Percentiles rank a stretch among this genome's conserved stretches.
Evolutionary conservation across 2,329 filamentous ascomycete species (phyloP).

Genomic region (Curvularia hawaiiensis): DNA sequence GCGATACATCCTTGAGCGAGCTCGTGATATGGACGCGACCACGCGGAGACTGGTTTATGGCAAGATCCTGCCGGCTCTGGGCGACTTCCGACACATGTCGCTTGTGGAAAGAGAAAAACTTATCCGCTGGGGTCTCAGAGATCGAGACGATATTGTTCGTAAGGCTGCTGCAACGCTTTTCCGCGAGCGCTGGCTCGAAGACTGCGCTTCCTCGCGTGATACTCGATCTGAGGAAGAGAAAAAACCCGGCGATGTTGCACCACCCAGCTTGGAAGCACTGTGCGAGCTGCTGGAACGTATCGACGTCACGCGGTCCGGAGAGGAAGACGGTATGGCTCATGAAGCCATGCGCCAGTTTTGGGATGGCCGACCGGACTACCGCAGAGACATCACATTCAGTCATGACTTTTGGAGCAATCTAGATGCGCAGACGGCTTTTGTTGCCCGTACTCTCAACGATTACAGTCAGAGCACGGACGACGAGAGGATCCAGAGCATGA

Average conservation of each 20-base stretch:
- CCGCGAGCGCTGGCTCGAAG: constrained; percentile 95
- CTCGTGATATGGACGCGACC: constrained; percentile 82
- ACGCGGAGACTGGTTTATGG: constrained; percentile 88
- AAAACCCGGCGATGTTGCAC: constrained; percentile 51
- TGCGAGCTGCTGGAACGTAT: constrained; percentile 92
- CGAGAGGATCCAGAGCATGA: constrained; percentile 72
- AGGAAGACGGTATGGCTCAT: constrained; percentile 86
- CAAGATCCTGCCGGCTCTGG: constrained; percentile 81
- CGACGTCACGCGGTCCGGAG: constrained; percentile 87
- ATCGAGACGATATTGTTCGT: constrained; percentile 91
- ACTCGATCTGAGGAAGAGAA: constrained; percentile 61
- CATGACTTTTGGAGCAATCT: constrained; percentile 81
- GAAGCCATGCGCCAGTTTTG: constrained; percentile 97
- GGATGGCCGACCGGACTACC: constrained; percentile 86
- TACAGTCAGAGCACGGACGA: constrained; percentile 80
- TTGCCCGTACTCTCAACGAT: constrained; percentile 91
- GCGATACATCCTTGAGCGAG: constrained; percentile 86
- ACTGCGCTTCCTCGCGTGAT: constrained; percentile 75
- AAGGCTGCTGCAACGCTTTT: constrained; percentile 91
- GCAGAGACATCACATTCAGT: constrained; percentile 72
- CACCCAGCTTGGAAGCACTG: constrained; percentile 74
- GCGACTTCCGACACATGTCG: constrained; percentile 92
- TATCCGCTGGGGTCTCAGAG: constrained; percentile 89
- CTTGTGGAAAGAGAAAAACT: constrained; percentile 95
- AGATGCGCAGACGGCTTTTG: constrained; percentile 84